Base-by-base conservation (phyloP, 2,329 filamentous ascomycete species). In the Aspergillus ibericus region DNA sequence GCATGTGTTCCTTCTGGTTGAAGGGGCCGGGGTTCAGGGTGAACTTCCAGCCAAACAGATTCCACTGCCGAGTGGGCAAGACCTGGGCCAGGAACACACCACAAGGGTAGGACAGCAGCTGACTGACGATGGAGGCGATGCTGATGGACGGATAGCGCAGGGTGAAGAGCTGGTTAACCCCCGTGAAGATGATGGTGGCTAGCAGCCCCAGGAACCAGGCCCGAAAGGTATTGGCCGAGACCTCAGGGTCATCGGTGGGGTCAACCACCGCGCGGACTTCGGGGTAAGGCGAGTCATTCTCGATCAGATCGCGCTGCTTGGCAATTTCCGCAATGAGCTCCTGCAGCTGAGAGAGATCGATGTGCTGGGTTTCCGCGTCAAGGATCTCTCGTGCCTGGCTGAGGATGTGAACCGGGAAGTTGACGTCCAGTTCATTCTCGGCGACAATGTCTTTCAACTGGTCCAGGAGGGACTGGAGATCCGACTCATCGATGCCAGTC, bases 171-270 rank as follows among this genome's bases (percentile, higher is more conserved):
- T 64, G 62, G 22, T 66, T 66, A 40, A 66, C 36, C 0, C 55
- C 63, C 5, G 54, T 59, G 8, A 64, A 36, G 16, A 66, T 13
- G 22, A 64, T 47, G 7, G 59, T 59, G 8, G 53, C 51, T 2
- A 75, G 66, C 40, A 80, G 70, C 1, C 78, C 78, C 0, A 80
- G 64, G 16, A 75, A 59, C 78, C 78, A 80, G n/a, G 73, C 77
- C 38, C 66, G 63, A 40, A 68, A 63, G n/a, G 64, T 68, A 34
- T 65, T 67, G 35, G 59, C 56, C 13, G 66, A 59, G 25, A 59
- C 15, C 8, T 50, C 57, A 29, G 60, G 60, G 22, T 68, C 65
- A 35, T 65, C 66, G 3, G 59, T 51, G 7, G 58, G 51, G 20
- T 52, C 52, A 10, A 65, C 59, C 16, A 55, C 59, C 22, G 66